Evolutionary conservation across 495 filamentous ascomycete genomes (phyloP), one percentile per base, ranked within the genome.

Genomic region (Neurospora sp.): DNA sequence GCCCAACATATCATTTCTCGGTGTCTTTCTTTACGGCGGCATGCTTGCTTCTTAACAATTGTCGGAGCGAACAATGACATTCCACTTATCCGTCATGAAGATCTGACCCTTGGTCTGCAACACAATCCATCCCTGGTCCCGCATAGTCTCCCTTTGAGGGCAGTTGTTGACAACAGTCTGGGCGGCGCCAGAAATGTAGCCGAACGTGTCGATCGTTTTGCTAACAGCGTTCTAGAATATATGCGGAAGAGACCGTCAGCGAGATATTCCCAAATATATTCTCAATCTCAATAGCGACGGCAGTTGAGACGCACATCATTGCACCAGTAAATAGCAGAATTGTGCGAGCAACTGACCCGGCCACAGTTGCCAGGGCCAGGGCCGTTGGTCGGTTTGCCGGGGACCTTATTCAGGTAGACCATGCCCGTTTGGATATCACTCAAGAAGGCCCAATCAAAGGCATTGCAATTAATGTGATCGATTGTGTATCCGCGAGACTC

Each of bases 321-420:
- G 72, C 80, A 82, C 75, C 77, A 76, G 6, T 37, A 79, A 10
- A 82, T 81, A 2, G 76, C 79, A 0, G 75, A 46, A n/a, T 54
- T 69, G 35, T 77, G 75, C 2, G 71, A 75, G 70, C 81, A 82
- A 35, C 72, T 76, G 10, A 82, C 74, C 2, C 79, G 75, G 0
- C 70, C 72, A 69, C 80, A 82, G 38, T 69, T 69, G 2, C 74
- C 27, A 0, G 78, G 80, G 6, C 81, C 81, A 1, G 78, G 62
- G 1, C 35, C 75, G 27, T 74, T 73, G 16, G 38, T 35, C 20
- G 72, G 77, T 10, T 31, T 27, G 18, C 79, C 74, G 0, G 9
- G 35, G 5, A 74, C 62, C 0, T 69, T 44, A 0, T 62, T 70
- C 0, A 82, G 75, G 73, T 82, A 81, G 0, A 70, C 16, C 12